These are phyloP conservation scores for Rhodotorula sp. DNA, from an alignment of 1,284 basidiomycete genomes.

Conservation along the genomic window DNA sequence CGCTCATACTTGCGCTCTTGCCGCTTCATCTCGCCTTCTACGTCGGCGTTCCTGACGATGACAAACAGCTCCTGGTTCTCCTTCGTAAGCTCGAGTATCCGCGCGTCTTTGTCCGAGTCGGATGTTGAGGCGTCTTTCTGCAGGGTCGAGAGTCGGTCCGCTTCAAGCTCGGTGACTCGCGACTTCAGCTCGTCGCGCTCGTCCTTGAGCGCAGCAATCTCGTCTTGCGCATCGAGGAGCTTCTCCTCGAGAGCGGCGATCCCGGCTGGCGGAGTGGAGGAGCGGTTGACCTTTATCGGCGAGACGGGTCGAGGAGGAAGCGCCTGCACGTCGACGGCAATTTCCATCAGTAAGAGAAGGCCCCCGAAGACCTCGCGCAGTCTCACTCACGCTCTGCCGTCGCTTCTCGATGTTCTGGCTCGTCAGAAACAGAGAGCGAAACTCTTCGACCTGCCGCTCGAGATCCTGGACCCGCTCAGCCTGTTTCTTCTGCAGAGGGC, in stretches of 20 bases:
- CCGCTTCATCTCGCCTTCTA: conserved; percentile 52
- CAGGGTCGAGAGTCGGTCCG: conserved; percentile 5
- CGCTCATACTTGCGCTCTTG: conserved; percentile 58
- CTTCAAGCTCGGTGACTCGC: conserved; percentile 28
- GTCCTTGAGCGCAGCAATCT: conserved; percentile 27
- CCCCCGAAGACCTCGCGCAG: no score
- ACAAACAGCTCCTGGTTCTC: conserved; percentile 40
- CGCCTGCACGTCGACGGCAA: neutral
- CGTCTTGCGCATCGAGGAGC: conserved; percentile 39
- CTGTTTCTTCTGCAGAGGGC: neutral
- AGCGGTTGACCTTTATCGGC: conserved; percentile 26
- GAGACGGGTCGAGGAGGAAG: conserved; percentile 37
- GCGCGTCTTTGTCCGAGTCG: conserved; percentile 25
- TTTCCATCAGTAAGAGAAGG: no score
- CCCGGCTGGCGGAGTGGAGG: neutral
- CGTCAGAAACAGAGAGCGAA: conserved; percentile 35
- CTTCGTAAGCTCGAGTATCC: conserved; percentile 29
- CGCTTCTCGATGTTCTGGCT: conserved; percentile 35
- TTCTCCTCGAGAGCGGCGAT: conserved; percentile 30
- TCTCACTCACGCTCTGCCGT: conserved; percentile 16
- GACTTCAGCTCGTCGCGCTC: conserved; percentile 20
- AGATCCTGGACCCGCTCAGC: conserved; percentile 23
- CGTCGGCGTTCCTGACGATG: conserved; percentile 27
- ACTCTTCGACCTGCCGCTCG: conserved; percentile 32
- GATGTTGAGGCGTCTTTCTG: neutral